Conservation (phyloP, 1,139 yeast species). For the Zhuliangozyma parablackwelliae region DNA sequence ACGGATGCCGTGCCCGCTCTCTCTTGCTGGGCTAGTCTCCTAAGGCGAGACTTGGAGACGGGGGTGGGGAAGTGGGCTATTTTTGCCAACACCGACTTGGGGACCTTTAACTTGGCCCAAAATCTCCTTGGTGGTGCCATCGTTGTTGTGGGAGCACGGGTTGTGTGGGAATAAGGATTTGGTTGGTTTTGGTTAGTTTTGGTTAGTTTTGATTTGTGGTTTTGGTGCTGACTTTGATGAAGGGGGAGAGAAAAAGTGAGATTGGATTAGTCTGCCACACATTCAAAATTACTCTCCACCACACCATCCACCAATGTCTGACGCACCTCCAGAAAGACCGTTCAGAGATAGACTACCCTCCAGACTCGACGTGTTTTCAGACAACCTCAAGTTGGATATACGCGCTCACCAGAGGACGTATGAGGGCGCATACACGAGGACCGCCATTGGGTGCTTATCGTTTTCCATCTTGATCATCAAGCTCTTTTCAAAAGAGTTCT, state of each 20-base stretch:
- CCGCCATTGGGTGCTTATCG: conserved; percentile 46
- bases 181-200: background rate
- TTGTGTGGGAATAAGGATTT: background rate
- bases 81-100: conserved; percentile 25
- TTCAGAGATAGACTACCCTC: conserved; percentile 27
- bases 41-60: conserved; percentile 25
- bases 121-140: conserved; percentile 33
- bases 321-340: conserved; percentile 2
- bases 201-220: background rate
- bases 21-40: conserved; percentile 28
- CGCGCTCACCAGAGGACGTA: conserved; percentile 60
- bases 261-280: background rate
- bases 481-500: conserved; percentile 48
- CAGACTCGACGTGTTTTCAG: conserved; percentile 29
- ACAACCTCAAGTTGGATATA: conserved; percentile 44
- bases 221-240: background rate
- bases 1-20: conserved; percentile 14
- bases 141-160: background rate
- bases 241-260: background rate
- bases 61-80: conserved; percentile 35
- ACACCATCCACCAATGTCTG: background rate
- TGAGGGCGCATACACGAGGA: conserved; percentile 57
- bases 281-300: too few relatives aligned
- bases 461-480: conserved; percentile 48
- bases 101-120: conserved; percentile 31